Conservation (phyloP, 1,284 basidiomycete genomes). For the Jaminaea rosea region DNA sequence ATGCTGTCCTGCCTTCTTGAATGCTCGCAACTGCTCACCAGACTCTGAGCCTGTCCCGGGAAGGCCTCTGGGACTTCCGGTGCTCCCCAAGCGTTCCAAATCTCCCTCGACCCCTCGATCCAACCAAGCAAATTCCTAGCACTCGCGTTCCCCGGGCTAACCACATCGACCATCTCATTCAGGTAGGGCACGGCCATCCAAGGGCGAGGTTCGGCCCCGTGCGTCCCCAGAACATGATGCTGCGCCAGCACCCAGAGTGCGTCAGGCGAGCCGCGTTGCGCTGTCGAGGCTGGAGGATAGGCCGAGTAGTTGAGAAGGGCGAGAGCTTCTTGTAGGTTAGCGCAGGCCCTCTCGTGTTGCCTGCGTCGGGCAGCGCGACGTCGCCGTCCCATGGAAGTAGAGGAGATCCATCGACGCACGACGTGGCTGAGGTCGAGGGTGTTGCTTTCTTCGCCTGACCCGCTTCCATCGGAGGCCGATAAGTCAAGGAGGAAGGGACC, state of each 20-base stretch:
- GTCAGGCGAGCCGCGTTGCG: slow-evolving; percentile 18
- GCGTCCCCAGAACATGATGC: slow-evolving; percentile 43
- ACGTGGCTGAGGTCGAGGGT: background rate
- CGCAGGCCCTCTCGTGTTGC: background rate
- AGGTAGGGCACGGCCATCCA: slow-evolving; percentile 28
- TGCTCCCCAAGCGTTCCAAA: slow-evolving; percentile 1
- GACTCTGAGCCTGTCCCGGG: too few relatives aligned
- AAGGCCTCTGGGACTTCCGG: too few relatives aligned
- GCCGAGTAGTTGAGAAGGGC: background rate
- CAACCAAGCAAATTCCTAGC: slow-evolving; percentile 39
- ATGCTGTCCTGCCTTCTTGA: slow-evolving; percentile 3
- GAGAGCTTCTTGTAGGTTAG: slow-evolving; percentile 9
- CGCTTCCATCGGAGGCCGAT: background rate
- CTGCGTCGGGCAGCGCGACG: background rate
- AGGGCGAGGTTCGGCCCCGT: slow-evolving; percentile 28
- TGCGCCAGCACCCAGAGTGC: slow-evolving; percentile 42
- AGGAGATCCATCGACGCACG: background rate
- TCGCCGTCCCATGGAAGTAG: background rate
- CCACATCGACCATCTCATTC: slow-evolving; percentile 24
- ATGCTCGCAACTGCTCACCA: slow-evolving; percentile 17
- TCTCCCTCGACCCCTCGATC: slow-evolving; percentile 17
- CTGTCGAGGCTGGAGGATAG: background rate
- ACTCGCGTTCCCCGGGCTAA: slow-evolving; percentile 27
- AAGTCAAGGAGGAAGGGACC: slow-evolving; percentile 19
- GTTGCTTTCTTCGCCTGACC: background rate